Evolutionary conservation across 1,139 yeast species (phyloP).

Genomic region (Scheffersomyces stambukii): DNA sequence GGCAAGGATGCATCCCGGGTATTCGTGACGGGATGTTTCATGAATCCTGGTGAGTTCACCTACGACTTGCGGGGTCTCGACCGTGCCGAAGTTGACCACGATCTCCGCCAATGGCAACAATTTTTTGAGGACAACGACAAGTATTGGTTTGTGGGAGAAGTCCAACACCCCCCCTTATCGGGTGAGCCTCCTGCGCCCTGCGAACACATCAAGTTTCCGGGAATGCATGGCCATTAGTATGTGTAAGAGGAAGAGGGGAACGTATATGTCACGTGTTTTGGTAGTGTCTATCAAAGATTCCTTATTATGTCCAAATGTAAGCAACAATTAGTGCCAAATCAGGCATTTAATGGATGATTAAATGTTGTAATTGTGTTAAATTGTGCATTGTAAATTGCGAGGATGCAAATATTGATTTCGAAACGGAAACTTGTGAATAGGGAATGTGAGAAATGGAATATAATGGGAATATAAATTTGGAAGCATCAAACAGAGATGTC

Average conservation of each 20-base stretch:
- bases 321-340: too few species aligned
- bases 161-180: slow-evolving; percentile 17
- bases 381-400: too few species aligned
- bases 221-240: slow-evolving; percentile 10
- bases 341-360: too few species aligned
- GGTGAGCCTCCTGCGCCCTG: slow-evolving; percentile 40
- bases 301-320: too few species aligned
- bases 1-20: slow-evolving; percentile 76
- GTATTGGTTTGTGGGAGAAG: slow-evolving; percentile 66
- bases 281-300: neutral
- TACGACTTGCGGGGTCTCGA: slow-evolving; percentile 66
- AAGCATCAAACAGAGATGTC: too few species aligned
- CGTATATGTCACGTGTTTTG: neutral
- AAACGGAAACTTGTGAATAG: too few species aligned
- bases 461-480: too few species aligned
- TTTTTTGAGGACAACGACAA: slow-evolving; percentile 43
- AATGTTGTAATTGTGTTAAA: too few species aligned
- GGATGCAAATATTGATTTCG: too few species aligned
- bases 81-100: slow-evolving; percentile 24
- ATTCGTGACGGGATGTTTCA: slow-evolving; percentile 73
- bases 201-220: slow-evolving; percentile 33
- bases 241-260: neutral
- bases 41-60: slow-evolving; percentile 53
- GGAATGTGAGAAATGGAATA: too few species aligned
- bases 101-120: slow-evolving; percentile 45